A percentile compares a stretch with the other conserved stretches of the same genome.
These are phyloP conservation scores for Colletotrichum lupini DNA, from an alignment of 2,329 filamentous ascomycete species.

Conservation along the genomic window DNA sequence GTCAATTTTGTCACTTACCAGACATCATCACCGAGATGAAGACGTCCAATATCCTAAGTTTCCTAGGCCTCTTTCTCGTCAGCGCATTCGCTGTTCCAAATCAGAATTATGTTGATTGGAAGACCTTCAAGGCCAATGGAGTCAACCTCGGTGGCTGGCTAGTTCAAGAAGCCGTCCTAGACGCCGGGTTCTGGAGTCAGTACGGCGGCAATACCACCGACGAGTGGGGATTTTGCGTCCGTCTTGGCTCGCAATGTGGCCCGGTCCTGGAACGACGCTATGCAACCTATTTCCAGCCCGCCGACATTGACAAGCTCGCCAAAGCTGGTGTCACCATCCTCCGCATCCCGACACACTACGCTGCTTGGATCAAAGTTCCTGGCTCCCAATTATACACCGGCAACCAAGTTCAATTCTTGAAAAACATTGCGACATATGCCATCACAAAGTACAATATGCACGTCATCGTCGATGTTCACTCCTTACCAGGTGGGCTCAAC, in stretches of 20 bases:
- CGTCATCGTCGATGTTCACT: too few relatives aligned
- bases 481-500: too few relatives aligned
- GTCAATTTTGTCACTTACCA: too few relatives aligned
- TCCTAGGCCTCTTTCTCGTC: too few relatives aligned
- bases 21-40: too few relatives aligned
- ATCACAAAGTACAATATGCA: too few relatives aligned
- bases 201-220: slow-evolving; percentile 3
- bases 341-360: slow-evolving; percentile 16
- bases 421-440: too few relatives aligned
- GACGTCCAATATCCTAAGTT: too few relatives aligned
- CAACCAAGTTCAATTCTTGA: too few relatives aligned
- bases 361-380: slow-evolving; percentile 14
- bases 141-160: neutral
- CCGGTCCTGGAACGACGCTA: slow-evolving; percentile 11
- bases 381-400: slow-evolving; percentile 16
- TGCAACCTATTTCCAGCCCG: slow-evolving; percentile 8
- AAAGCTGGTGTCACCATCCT: slow-evolving; percentile 1
- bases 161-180: slow-evolving; percentile 1
- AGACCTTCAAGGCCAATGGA: neutral
- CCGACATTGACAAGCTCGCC: slow-evolving; percentile 24
- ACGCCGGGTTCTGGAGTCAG: neutral
- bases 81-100: too few relatives aligned
- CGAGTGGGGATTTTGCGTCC: neutral
- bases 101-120: too few relatives aligned
- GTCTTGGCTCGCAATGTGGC: neutral